Percentiles rank a stretch among this genome's conserved stretches.
These are phyloP conservation scores for Gaultheria prostrata DNA, from an alignment of 148 eudicot genomes.

Conservation along the genomic window DNA sequence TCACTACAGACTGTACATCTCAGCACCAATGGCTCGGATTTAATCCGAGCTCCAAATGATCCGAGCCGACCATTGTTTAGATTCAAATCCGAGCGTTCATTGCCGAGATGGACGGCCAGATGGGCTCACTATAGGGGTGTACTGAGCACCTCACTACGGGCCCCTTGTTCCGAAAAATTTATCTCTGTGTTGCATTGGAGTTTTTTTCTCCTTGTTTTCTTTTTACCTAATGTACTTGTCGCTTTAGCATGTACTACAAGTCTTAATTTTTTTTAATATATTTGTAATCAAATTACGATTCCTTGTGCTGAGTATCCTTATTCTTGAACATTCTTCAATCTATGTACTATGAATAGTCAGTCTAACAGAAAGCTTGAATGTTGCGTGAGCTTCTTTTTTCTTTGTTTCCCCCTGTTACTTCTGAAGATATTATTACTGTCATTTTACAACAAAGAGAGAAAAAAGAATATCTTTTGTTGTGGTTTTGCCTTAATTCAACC, in stretches of 20 bases:
- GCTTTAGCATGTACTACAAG: background rate
- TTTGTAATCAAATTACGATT: background rate
- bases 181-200: too few relatives aligned
- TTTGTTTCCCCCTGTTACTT: background rate
- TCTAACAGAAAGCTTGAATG: background rate
- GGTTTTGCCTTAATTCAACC: constrained; percentile 6
- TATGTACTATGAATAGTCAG: background rate
- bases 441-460: background rate
- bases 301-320: background rate
- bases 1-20: too few relatives aligned
- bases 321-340: background rate
- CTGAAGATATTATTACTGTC: background rate
- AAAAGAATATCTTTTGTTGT: background rate
- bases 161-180: too few relatives aligned
- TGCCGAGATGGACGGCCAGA: too few relatives aligned
- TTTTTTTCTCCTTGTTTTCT: too few relatives aligned
- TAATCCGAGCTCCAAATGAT: too few relatives aligned
- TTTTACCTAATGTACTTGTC: background rate
- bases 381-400: background rate
- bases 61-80: too few relatives aligned
- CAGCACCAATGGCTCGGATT: too few relatives aligned
- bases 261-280: background rate
- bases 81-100: too few relatives aligned
- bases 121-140: too few relatives aligned
- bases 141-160: too few relatives aligned